Evolutionary conservation across 805 yeast species (phyloP).

Genomic region (Sugiyamaella mastotermitis): DNA sequence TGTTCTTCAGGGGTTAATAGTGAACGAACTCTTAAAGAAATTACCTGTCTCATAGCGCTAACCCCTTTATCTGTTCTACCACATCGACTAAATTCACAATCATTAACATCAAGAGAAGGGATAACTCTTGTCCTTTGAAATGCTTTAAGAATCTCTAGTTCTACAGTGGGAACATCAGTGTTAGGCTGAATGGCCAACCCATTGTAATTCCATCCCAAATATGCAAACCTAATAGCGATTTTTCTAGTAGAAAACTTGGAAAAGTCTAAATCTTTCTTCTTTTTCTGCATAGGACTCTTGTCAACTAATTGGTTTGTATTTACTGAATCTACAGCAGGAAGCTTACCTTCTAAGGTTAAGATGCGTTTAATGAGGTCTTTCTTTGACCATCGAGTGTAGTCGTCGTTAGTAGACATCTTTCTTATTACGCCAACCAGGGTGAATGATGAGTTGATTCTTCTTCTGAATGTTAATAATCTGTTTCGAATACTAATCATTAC

Average conservation of each 20-base stretch:
- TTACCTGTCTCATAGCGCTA: slow-evolving; percentile 93
- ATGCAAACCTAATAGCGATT: slow-evolving; percentile 78
- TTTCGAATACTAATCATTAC: too few relatives aligned
- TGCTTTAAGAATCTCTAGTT: slow-evolving; percentile 67
- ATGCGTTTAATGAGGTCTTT: slow-evolving; percentile 57
- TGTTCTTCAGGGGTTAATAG: slow-evolving; percentile 59
- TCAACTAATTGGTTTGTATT: too few relatives aligned
- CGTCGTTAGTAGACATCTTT: too few relatives aligned
- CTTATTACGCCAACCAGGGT: too few relatives aligned
- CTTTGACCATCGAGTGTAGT: slow-evolving; percentile 61
- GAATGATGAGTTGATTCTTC: too few relatives aligned
- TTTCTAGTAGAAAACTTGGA: slow-evolving; percentile 55
- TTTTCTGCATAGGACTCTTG: slow-evolving; percentile 25
- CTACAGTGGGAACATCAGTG: slow-evolving; percentile 72
- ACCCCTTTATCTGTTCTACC: slow-evolving; percentile 97
- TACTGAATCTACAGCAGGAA: too few relatives aligned
- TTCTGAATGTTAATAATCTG: too few relatives aligned
- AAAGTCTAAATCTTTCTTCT: slow-evolving; percentile 54
- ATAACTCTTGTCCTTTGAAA: slow-evolving; percentile 62
- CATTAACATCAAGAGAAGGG: slow-evolving; percentile 46
- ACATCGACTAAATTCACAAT: slow-evolving; percentile 77
- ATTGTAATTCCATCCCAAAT: slow-evolving; percentile 87
- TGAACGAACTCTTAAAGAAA: slow-evolving; percentile 73
- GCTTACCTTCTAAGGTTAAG: slow-evolving; percentile 51
- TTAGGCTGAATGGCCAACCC: slow-evolving; percentile 75